Conservation (phyloP, 352 stramenopile species). For the Globisporangium ultimum region DNA sequence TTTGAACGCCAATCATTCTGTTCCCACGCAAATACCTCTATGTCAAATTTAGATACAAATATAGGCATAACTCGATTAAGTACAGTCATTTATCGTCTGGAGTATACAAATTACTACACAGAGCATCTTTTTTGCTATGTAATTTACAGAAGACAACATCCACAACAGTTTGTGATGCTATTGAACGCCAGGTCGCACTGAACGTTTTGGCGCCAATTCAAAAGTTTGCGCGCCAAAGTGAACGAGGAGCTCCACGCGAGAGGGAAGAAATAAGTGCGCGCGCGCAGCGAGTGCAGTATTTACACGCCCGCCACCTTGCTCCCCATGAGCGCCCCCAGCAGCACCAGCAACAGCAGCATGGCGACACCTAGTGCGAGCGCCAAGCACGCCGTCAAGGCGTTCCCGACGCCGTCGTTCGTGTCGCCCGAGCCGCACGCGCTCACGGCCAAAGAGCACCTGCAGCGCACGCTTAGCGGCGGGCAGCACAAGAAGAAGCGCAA, state of each 20-base stretch:
- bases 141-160: too few relatives aligned
- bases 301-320: neutral
- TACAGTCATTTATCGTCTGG: too few relatives aligned
- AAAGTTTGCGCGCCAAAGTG: neutral
- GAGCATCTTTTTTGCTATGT: too few relatives aligned
- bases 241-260: neutral
- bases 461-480: slow-evolving; percentile 37
- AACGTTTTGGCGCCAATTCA: neutral
- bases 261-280: neutral
- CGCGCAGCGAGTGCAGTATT: too few relatives aligned
- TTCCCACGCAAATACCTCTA: neutral
- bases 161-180: too few relatives aligned
- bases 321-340: neutral
- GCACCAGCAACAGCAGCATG: neutral
- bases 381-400: slow-evolving; percentile 11
- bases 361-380: slow-evolving; percentile 5
- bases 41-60: too few relatives aligned
- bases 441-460: slow-evolving; percentile 19
- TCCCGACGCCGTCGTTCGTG: slow-evolving; percentile 37
- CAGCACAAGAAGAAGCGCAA: slow-evolving; percentile 30
- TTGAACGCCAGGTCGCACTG: neutral
- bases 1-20: neutral
- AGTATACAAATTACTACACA: too few relatives aligned
- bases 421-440: slow-evolving; percentile 24
- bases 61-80: too few relatives aligned